These are phyloP conservation scores for Ganoderma sinense DNA, from an alignment of 1,284 basidiomycete species.

Conservation along the genomic window DNA sequence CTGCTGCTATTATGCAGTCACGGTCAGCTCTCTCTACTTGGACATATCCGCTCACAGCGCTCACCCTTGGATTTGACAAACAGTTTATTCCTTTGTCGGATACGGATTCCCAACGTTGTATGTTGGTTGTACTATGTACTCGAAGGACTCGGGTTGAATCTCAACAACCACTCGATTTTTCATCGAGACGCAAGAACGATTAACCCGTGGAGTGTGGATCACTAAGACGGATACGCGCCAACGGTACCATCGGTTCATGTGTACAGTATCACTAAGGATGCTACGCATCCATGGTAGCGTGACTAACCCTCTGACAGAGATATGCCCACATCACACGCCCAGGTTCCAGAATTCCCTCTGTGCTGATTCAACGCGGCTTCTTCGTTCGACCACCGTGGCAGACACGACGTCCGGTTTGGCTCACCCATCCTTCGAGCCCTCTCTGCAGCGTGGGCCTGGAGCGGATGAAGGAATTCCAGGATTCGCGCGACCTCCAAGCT, in stretches of 20 bases:
- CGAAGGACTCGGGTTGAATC: not conserved
- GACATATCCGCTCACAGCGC: not conserved
- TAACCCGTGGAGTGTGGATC: not conserved
- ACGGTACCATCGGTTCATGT: not conserved
- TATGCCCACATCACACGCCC: not conserved
- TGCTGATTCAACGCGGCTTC: slow-evolving; percentile 5
- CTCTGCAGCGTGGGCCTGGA: not conserved
- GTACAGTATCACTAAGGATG: not conserved
- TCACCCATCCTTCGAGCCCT: slow-evolving; percentile 6
- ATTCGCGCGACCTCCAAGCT: slow-evolving; percentile 28
- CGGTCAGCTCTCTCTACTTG: not conserved
- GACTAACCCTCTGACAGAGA: slow-evolving; percentile 1
- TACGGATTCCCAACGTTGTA: no score
- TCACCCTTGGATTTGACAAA: not conserved
- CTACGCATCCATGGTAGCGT: not conserved
- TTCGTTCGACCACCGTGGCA: slow-evolving; percentile 16
- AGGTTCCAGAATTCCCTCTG: not conserved
- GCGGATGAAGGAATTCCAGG: slow-evolving; percentile 15
- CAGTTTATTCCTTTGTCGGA: not conserved
- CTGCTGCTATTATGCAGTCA: no score
- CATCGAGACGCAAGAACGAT: not conserved
- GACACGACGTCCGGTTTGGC: not conserved
- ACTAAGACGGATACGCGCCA: not conserved
- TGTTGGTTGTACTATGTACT: not conserved
- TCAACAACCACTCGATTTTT: not conserved